Evolutionary conservation across 495 filamentous ascomycete species (phyloP).

Genomic region (Neurospora discreta): DNA sequence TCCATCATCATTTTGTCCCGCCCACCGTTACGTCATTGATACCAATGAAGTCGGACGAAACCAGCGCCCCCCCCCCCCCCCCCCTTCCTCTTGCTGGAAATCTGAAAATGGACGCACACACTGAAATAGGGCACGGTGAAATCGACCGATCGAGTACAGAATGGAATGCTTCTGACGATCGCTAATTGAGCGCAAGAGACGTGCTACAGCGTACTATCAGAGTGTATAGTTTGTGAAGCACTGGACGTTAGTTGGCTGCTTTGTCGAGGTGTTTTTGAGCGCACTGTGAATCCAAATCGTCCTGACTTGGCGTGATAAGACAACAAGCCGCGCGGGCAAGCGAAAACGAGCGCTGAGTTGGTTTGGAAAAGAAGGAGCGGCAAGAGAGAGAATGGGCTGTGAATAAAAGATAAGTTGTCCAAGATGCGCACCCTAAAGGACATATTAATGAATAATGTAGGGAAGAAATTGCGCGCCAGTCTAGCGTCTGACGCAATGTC

Average conservation of each 20-base stretch:
- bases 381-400: background rate
- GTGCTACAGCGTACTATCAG: background rate
- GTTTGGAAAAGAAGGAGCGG: background rate
- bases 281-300: background rate
- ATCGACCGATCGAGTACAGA: background rate
- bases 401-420: background rate
- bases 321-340: background rate
- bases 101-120: background rate
- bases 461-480: conserved; percentile 5
- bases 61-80: conserved; percentile 12
- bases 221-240: background rate
- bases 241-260: background rate
- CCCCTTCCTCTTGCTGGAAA: background rate
- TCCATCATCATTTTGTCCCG: conserved; percentile 10
- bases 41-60: conserved; percentile 11
- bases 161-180: background rate
- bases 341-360: background rate
- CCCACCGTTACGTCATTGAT: conserved; percentile 24
- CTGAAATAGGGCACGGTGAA: background rate
- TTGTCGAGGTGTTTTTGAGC: background rate
- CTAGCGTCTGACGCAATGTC: conserved; percentile 15
- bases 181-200: background rate
- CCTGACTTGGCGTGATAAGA: background rate
- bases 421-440: background rate
- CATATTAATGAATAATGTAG: background rate